A percentile compares a stretch with the other conserved stretches of the same genome.
These are phyloP conservation scores for Eimeria tenella DNA, from an alignment of 169 alveolate species.

Conservation along the genomic window DNA sequence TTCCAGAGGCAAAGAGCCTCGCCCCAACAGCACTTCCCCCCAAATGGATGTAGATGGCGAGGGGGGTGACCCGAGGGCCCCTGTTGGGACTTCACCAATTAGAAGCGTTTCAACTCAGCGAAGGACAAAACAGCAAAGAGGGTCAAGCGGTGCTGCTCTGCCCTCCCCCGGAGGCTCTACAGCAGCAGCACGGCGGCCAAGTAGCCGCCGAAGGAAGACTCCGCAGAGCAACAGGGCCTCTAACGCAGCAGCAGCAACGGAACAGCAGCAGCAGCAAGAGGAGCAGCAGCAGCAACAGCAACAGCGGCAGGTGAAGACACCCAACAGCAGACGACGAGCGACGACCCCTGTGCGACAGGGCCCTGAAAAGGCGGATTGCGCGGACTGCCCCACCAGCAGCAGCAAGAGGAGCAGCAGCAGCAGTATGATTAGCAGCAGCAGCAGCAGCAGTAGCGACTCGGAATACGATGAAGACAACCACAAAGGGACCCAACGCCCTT, in stretches of 20 bases:
- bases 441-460: conserved; percentile 62
- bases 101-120: neutral
- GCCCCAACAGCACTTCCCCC: conserved; percentile 5
- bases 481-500: neutral
- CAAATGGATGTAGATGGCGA: neutral
- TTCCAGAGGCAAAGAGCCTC: neutral
- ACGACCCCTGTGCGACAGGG: neutral
- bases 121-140: conserved; percentile 16
- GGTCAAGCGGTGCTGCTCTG: neutral
- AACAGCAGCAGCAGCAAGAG: conserved; percentile 1
- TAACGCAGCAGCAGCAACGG: neutral
- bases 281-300: conserved; percentile 10
- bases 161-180: conserved; percentile 29
- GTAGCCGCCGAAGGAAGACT: conserved; percentile 47
- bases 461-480: conserved; percentile 31
- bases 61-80: neutral
- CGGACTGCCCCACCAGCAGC: conserved; percentile 22
- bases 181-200: neutral
- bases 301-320: neutral
- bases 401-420: conserved; percentile 7
- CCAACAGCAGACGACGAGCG: neutral
- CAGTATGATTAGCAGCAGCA: conserved; percentile 30
- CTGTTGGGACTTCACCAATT: neutral
- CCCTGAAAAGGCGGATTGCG: neutral
- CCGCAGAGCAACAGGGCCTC: conserved; percentile 17